Percentiles rank a stretch among this genome's conserved stretches.
These are phyloP conservation scores for Suillus ampliporus DNA, from an alignment of 768 basidiomycete genomes.

Conservation along the genomic window DNA sequence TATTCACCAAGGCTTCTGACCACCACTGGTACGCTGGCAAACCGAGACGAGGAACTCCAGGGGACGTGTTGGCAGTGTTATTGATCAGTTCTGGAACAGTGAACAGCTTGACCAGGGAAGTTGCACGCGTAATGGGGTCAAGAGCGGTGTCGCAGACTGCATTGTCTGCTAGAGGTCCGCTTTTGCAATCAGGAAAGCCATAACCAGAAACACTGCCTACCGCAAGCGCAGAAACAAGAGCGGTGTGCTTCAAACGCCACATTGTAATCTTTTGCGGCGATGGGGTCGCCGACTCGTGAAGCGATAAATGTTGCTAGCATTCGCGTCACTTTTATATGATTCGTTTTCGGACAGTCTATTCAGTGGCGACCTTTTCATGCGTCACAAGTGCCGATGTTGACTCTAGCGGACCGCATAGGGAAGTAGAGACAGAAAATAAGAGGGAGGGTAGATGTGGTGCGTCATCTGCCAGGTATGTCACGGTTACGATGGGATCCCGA, in stretches of 20 bases:
- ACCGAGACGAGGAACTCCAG: slow-evolving; percentile 60
- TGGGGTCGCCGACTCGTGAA: background rate
- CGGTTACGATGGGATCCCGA: background rate
- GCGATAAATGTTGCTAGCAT: background rate
- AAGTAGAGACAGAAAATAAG: background rate
- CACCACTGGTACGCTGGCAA: slow-evolving; percentile 65
- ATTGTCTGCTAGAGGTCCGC: slow-evolving; percentile 50
- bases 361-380: background rate
- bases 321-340: slow-evolving; percentile 1
- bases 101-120: slow-evolving; percentile 54
- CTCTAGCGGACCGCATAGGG: background rate
- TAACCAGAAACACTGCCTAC: slow-evolving; percentile 25
- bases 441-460: background rate
- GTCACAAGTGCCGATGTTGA: too few relatives aligned
- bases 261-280: slow-evolving; percentile 3
- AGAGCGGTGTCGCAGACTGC: slow-evolving; percentile 53
- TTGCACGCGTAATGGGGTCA: slow-evolving; percentile 51
- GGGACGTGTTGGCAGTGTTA: slow-evolving; percentile 55
- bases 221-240: slow-evolving; percentile 11
- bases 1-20: slow-evolving; percentile 61
- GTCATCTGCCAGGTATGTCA: slow-evolving; percentile 12
- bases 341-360: background rate
- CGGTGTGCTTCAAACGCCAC: slow-evolving; percentile 6
- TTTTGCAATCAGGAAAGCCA: slow-evolving; percentile 55
- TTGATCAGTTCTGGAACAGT: slow-evolving; percentile 55